Conservation (phyloP, 2,329 filamentous ascomycete genomes). For the Ophiostoma quercus region DNA sequence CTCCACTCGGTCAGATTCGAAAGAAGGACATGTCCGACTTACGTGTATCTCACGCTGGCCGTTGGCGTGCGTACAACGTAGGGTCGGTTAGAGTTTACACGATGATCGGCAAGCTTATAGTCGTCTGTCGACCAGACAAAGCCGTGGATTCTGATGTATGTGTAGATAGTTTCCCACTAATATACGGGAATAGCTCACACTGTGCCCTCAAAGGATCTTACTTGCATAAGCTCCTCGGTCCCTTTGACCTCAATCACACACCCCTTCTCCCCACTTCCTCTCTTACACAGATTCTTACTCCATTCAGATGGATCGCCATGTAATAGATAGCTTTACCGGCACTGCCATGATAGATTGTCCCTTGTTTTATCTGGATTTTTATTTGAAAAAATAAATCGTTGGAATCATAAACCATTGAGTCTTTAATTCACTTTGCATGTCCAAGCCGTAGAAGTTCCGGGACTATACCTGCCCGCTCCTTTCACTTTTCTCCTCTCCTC, state of each 20-base stretch:
- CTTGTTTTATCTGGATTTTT: neutral
- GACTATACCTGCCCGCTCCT: neutral
- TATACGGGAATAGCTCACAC: neutral
- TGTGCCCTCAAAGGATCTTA: constrained; percentile 5
- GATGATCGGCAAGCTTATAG: neutral
- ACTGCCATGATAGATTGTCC: neutral
- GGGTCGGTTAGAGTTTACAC: neutral
- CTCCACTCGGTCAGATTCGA: neutral
- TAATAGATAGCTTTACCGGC: neutral
- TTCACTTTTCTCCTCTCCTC: neutral
- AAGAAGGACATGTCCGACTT: neutral
- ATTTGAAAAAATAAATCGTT: neutral
- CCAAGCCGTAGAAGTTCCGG: neutral
- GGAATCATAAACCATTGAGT: neutral
- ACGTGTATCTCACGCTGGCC: neutral
- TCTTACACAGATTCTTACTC: neutral
- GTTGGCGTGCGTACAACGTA: neutral
- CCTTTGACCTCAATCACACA: neutral
- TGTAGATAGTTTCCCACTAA: neutral
- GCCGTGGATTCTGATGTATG: neutral
- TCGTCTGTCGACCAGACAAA: neutral
- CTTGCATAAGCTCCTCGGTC: neutral
- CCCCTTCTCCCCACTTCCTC: neutral
- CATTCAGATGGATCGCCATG: neutral
- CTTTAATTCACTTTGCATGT: neutral